These are phyloP conservation scores for Picea abies DNA, from an alignment of 83 land plant genomes.

Conservation along the genomic window DNA sequence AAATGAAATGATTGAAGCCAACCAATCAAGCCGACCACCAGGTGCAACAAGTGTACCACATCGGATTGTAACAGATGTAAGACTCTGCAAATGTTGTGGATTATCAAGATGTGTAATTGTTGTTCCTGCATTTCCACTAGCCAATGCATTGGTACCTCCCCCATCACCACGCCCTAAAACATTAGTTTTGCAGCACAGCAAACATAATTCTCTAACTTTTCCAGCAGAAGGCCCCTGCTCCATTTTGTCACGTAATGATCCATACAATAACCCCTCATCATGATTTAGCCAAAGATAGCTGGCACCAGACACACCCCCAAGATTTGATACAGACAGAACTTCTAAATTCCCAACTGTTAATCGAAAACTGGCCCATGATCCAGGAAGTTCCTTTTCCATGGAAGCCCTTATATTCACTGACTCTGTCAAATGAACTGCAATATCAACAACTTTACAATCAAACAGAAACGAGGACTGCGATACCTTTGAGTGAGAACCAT, in stretches of 20 bases:
- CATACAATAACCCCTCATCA: constrained; percentile 73
- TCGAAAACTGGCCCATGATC: constrained; percentile 43
- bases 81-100: constrained; percentile 35
- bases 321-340: constrained; percentile 56
- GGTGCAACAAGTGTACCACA: constrained; percentile 85
- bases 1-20: constrained; percentile 53
- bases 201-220: constrained; percentile 36
- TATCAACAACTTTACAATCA: constrained; percentile 59
- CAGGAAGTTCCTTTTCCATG: constrained; percentile 49
- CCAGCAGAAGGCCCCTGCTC: constrained; percentile 8
- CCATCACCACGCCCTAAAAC: constrained; percentile 88
- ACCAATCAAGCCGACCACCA: constrained; percentile 95
- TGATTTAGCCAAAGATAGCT: constrained; percentile 64
- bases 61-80: constrained; percentile 52
- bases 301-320: constrained; percentile 64
- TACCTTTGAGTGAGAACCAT: constrained; percentile 1
- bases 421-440: constrained; percentile 30
- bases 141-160: constrained; percentile 82
- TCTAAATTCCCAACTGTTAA: constrained; percentile 47
- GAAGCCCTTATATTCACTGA: constrained; percentile 16
- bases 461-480: constrained; percentile 63
- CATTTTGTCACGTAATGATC: constrained; percentile 30
- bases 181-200: constrained; percentile 63
- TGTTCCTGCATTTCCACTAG: constrained; percentile 71
- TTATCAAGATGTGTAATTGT: constrained; percentile 39